These are phyloP conservation scores for Amphichorda felina DNA, from an alignment of 2,329 filamentous ascomycete genomes.

Conservation along the genomic window DNA sequence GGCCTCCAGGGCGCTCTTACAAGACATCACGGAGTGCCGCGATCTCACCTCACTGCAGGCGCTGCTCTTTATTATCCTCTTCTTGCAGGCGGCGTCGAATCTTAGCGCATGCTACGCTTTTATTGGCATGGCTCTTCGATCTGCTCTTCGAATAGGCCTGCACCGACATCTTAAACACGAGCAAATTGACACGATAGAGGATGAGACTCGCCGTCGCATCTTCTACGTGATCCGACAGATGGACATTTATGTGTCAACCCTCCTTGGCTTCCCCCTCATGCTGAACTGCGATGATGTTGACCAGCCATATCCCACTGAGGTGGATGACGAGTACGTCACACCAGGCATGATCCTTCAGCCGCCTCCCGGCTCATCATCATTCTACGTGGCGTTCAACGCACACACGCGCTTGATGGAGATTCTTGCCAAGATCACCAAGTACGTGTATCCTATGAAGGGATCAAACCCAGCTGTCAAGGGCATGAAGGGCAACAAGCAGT, in stretches of 20 bases:
- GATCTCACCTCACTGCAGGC: conserved; percentile 65
- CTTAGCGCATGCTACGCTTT: conserved; percentile 72
- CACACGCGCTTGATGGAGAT: conserved; percentile 53
- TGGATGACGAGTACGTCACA: conserved; percentile 58
- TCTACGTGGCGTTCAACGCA: conserved; percentile 54
- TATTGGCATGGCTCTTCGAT: conserved; percentile 64
- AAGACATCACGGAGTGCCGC: conserved; percentile 56
- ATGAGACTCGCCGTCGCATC: conserved; percentile 50
- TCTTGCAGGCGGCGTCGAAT: conserved; percentile 69
- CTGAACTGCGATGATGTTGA: conserved; percentile 55
- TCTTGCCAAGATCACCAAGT: conserved; percentile 51
- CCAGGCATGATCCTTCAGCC: conserved; percentile 41
- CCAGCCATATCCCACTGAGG: conserved; percentile 50
- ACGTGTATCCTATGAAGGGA: conserved; percentile 53
- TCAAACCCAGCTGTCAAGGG: conserved; percentile 29
- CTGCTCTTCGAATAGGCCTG: conserved; percentile 65
- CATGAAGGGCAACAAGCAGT: conserved; percentile 30
- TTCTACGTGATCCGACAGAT: conserved; percentile 60
- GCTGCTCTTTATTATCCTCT: conserved; percentile 69
- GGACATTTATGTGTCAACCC: conserved; percentile 57
- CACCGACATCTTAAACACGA: conserved; percentile 60
- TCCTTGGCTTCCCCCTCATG: conserved; percentile 54
- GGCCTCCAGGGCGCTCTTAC: conserved; percentile 51
- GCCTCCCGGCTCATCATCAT: conserved; percentile 42
- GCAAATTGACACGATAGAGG: conserved; percentile 49